A percentile compares a stretch with the other conserved stretches of the same genome.
phyloP scores from a whole-genome alignment of 2,329 filamentous ascomycete genomes.

The Coleophoma cylindrospora region DNA sequence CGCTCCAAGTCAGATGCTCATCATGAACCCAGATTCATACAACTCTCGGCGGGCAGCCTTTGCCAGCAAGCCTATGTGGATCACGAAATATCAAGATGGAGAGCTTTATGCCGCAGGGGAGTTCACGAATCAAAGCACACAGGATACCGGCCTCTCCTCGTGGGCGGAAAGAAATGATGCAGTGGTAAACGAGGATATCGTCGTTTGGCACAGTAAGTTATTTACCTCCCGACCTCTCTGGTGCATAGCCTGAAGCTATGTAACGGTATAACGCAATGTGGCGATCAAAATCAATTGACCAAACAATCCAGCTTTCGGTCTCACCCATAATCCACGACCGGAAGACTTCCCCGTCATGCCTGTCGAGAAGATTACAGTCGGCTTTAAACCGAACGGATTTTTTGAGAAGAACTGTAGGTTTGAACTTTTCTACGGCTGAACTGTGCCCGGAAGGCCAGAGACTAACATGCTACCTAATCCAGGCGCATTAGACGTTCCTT shows the following conservation, averaged over 20 bases:
- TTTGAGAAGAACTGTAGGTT: conserved; percentile 36
- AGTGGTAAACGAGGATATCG: conserved; percentile 46
- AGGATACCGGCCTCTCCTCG: conserved; percentile 44
- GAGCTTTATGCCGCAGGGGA: conserved; percentile 49
- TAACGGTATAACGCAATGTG: no score
- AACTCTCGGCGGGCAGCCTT: conserved; percentile 47
- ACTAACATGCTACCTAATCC: no score
- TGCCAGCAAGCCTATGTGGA: conserved; percentile 49
- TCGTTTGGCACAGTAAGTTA: conserved; percentile 44
- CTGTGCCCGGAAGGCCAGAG: no score
- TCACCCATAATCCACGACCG: conserved; percentile 59
- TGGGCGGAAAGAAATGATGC: conserved; percentile 45
- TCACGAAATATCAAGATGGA: conserved; percentile 47
- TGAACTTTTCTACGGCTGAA: no score
- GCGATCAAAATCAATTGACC: no score
- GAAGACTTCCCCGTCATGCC: conserved; percentile 70
- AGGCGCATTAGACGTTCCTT: no score
- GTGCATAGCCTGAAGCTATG: no score
- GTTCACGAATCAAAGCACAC: conserved; percentile 52
- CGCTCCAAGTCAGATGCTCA: conserved; percentile 51
- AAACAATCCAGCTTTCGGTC: conserved; percentile 35
- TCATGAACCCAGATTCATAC: conserved; percentile 41
- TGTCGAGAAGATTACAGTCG: conserved; percentile 47
- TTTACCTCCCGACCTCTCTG: no score
- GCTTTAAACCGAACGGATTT: conserved; percentile 45